Evolutionary conservation across 108 stramenopile species (phyloP), one percentile per base, ranked within the genome.

Genomic region (Nitzschia inconspicua): DNA sequence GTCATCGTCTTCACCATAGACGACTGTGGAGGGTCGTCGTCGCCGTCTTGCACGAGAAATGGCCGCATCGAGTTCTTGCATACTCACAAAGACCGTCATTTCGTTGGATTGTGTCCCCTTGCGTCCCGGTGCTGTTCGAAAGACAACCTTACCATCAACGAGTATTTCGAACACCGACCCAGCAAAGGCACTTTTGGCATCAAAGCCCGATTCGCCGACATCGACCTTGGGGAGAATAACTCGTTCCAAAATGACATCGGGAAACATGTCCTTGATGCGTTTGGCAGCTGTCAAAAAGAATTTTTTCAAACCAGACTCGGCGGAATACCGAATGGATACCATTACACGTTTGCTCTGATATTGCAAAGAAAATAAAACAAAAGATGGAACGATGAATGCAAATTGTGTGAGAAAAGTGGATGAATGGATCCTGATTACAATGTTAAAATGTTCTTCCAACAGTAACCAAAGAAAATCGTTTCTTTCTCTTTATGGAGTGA

Each of bases 231-330:
- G 85, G 4, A 92, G 35, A 40, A 85, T 75, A 13, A 76, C 53
- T 25, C 66, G 72, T 55, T 88, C 82, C 37, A 92, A 52, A 26
- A 88, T 44, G 5, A 88, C 79, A 63, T 92, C 90, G 0, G 90
- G 85, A 57, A 81, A 76, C 14, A 52, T 36, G 16, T 63, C 68
- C 57, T 88, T 88, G 50, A 92, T 65, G 44, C 70, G 67, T 34
- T 84, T 78, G 41, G 86, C 90, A 3, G 86, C 85, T 6, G 90
- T 92, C 40, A 88, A 66, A 71, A 69, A 92, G 58, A 78, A 92
- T 25, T 86, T 85, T 4, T 73, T 75, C 19, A 92, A 46, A 11
- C 82, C 83, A 2, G 85, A 62, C 6, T 67, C 73, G 24, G 65
- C 75, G 3, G 81, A 77, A 56, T 85, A 92, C 43, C 85, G 84